Evolutionary conservation across 2,329 filamentous ascomycete genomes (phyloP).

Genomic region (Monosporascus sp.): DNA sequence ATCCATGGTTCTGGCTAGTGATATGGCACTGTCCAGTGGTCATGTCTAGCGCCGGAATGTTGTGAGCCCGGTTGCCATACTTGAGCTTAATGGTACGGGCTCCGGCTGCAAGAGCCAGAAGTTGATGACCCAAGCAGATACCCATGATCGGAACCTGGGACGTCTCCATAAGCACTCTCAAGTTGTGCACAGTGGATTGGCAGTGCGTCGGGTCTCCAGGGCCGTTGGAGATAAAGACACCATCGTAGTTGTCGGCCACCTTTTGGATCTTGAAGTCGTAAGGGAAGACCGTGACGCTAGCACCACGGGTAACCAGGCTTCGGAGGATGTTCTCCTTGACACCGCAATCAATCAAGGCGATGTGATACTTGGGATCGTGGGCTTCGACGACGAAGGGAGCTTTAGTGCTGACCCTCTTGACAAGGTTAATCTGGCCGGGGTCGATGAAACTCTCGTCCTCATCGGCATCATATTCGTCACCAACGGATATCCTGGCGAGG

Average conservation of each 20-base stretch:
- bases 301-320: conserved; percentile 85
- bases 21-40: conserved; percentile 98
- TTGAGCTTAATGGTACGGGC: conserved; percentile 95
- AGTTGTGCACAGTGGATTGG: conserved; percentile 88
- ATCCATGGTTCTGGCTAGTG: conserved; percentile 97
- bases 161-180: conserved; percentile 83
- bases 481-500: conserved; percentile 87
- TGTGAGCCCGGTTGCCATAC: conserved; percentile 98
- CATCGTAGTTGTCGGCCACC: conserved; percentile 95
- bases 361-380: conserved; percentile 75
- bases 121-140: conserved; percentile 96
- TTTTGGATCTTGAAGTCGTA: conserved; percentile 98
- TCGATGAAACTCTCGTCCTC: conserved; percentile 96
- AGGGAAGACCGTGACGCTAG: conserved; percentile 90
- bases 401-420: conserved; percentile 95
- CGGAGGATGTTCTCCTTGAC: conserved; percentile 99
- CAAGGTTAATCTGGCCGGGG: conserved; percentile 93
- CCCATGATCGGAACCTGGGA: conserved; percentile 93
- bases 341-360: conserved; percentile 94
- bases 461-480: conserved; percentile 97
- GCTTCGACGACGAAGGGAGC: conserved; percentile 93
- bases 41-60: conserved; percentile 91
- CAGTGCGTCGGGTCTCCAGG: conserved; percentile 98
- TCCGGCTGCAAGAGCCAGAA: conserved; percentile 83
- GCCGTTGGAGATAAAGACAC: conserved; percentile 98